phyloP scores from a whole-genome alignment of 306 rosid species.

The Leucaena leucocephala region DNA sequence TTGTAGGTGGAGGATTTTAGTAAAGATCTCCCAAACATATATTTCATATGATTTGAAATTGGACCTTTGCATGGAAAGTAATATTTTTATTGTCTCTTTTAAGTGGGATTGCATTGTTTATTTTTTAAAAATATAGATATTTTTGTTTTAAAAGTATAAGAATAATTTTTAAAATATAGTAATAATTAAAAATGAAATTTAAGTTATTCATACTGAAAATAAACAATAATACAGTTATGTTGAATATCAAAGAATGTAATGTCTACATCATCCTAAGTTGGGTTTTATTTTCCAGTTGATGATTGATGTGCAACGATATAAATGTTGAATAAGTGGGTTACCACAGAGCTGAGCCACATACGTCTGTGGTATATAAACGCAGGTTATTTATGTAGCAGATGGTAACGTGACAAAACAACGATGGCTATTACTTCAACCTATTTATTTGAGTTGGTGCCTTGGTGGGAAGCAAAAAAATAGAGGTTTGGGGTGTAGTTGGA shows the following conservation, averaged over 20 bases:
- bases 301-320: background rate
- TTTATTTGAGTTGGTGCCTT: background rate
- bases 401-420: background rate
- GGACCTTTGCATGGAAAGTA: too few species aligned
- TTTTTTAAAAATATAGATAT: too few species aligned
- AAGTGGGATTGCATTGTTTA: background rate
- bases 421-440: background rate
- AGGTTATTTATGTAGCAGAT: background rate
- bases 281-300: background rate
- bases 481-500: too few species aligned
- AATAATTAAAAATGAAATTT: background rate
- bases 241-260: background rate
- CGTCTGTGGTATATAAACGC: background rate
- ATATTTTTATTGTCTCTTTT: too few species aligned
- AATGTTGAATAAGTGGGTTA: background rate
- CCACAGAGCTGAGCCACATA: background rate
- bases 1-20: background rate
- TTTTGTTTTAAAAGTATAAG: too few species aligned
- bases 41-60: background rate
- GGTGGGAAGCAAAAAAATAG: too few species aligned
- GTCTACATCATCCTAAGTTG: background rate
- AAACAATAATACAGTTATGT: background rate
- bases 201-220: background rate
- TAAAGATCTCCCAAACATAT: background rate
- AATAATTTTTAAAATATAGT: too few species aligned